Percentiles rank a stretch among this genome's conserved stretches.
phyloP scores from a whole-genome alignment of 306 rosid species.

The Biancaea sappan region DNA sequence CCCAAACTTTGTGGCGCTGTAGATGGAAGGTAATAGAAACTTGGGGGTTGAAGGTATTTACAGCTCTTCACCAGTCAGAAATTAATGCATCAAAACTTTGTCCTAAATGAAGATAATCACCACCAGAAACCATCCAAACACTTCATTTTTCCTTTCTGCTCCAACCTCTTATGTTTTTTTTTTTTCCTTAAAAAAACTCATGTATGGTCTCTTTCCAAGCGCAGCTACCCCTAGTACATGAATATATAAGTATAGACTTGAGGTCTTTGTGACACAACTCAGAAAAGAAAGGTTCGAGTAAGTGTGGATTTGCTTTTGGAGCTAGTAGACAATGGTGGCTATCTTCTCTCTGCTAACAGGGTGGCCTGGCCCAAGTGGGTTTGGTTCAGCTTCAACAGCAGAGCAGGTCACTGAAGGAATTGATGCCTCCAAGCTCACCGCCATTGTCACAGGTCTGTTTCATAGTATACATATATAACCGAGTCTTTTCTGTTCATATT shows the following conservation, averaged over 20 bases:
- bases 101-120: constrained; percentile 7
- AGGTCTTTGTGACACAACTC: neutral
- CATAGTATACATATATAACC: constrained; percentile 53
- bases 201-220: neutral
- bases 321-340: constrained; percentile 36
- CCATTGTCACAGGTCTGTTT: constrained; percentile 70
- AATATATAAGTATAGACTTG: neutral
- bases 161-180: neutral
- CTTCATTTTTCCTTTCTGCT: constrained; percentile 34
- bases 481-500: neutral
- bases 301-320: neutral
- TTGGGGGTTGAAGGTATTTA: constrained; percentile 48
- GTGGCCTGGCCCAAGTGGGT: constrained; percentile 73
- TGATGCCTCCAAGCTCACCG: constrained; percentile 70
- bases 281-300: constrained; percentile 17
- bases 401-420: constrained; percentile 77
- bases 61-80: constrained; percentile 46
- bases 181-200: too few species aligned
- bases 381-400: constrained; percentile 90
- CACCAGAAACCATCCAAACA: too few species aligned
- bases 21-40: neutral
- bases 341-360: constrained; percentile 70
- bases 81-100: constrained; percentile 33
- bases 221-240: neutral
- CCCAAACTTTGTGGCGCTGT: too few species aligned